Evolutionary conservation across 1,284 basidiomycete species (phyloP).

Genomic region (Sphaerobolus stellatus): DNA sequence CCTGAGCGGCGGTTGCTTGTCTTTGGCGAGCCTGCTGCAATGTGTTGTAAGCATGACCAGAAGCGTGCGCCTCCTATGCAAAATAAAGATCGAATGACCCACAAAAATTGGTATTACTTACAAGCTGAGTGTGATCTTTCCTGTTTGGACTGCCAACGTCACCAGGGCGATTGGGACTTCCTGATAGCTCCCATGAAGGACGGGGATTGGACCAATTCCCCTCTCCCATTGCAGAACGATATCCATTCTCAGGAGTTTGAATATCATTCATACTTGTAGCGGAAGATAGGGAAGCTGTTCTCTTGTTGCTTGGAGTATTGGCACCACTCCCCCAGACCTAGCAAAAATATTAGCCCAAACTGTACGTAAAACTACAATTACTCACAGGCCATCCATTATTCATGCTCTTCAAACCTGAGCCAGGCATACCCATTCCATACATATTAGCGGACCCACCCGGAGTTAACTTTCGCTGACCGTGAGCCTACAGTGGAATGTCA

Average conservation of each 20-base stretch:
- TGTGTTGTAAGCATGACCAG: conserved; percentile 30
- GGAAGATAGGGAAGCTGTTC: conserved; percentile 64
- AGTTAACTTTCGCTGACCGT: conserved; percentile 48
- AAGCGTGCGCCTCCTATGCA: conserved; percentile 34
- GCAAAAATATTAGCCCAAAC: conserved; percentile 3
- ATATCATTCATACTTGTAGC: conserved; percentile 52
- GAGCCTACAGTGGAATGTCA: conserved; percentile 27
- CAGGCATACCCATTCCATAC: conserved; percentile 53
- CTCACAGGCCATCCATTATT: conserved; percentile 72
- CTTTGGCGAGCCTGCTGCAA: conserved; percentile 51
- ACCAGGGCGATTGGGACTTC: conserved; percentile 12
- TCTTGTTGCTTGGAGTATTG: conserved; percentile 45
- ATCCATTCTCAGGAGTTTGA: conserved; percentile 46
- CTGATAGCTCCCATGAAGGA: conserved; percentile 52
- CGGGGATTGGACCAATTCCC: conserved; percentile 51
- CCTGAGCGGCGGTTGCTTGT: conserved; percentile 36
- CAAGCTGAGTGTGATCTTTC: conserved; percentile 50
- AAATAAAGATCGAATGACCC: conserved; percentile 9
- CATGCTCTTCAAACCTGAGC: conserved; percentile 49
- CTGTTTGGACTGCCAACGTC: conserved; percentile 51
- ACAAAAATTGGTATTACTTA: conserved; percentile 22
- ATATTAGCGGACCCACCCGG: conserved; percentile 44
- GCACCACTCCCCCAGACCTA: conserved; percentile 55
- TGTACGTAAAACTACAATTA: conserved; percentile 16
- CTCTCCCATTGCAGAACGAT: conserved; percentile 49